Evolutionary conservation across 1,139 yeast species (phyloP), one percentile per base, ranked within the genome.

Genomic region (Eremothecium coryli): DNA sequence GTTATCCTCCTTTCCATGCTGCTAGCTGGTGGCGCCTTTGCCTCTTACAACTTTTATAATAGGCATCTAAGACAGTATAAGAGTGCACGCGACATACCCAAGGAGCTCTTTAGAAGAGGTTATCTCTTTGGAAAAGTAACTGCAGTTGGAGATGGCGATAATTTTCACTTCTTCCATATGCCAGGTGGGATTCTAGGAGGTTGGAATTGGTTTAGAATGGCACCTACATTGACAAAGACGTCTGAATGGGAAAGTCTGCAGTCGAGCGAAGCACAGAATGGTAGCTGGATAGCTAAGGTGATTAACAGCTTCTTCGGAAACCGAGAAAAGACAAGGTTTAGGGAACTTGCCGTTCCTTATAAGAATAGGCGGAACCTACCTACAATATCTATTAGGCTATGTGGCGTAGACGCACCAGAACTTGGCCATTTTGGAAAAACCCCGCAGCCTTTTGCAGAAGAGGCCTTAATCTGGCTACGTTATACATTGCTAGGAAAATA

Each of bases 371-470:
- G 84, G 2, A 61, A 73, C 18, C 38, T 54, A 10, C 50, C 56
- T 7, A 57, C 62, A 68, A 72, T 57, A 18, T 45, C 62, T 60
- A 73, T 93, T 10, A 65, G 99, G 32, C 60, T 90, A 21, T 82
- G 93, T 57, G 99, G 97, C 0, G 77, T 90, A n/a, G 99, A 90
- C 65, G 98, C 99, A 0, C 99, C 99, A 1, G 99, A 90, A 54
- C 63, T 93, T 27, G 73, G 94, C 2, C 97, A 90, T 63, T 90
- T 85, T 61, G 99, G 99, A 1, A 82, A 82, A 43, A 88, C 94
- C 0, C 82, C 95, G 0, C 98, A 90, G 54, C 93, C 93, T 0
- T 81, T 62, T 52, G 74, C 94, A 21, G 84, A 77, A 32, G 97
- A 90, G 43, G 93, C 96, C 0, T 60, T 88, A 39, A 51, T 52